These are phyloP conservation scores for Stenogyne calaminthoides DNA, from an alignment of 305 asterid species.

Conservation along the genomic window DNA sequence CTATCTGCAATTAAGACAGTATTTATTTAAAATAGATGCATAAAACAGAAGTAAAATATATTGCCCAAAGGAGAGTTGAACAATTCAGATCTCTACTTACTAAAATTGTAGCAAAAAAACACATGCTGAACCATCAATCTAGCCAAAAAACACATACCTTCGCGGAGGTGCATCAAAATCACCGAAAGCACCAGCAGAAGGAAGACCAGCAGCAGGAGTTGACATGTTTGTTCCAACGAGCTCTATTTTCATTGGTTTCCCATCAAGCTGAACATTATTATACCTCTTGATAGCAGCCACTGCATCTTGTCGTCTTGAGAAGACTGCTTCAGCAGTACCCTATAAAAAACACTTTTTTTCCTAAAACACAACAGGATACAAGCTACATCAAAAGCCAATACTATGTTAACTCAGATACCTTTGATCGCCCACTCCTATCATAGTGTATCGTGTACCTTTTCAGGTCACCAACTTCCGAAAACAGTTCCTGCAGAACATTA, in stretches of 20 bases:
- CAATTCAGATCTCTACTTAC: not conserved
- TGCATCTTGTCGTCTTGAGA: slow-evolving; percentile 87
- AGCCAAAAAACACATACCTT: slow-evolving; percentile 39
- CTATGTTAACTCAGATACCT: slow-evolving; percentile 56
- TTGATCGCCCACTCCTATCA: slow-evolving; percentile 69
- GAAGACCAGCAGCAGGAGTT: slow-evolving; percentile 33
- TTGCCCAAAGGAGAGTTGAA: not conserved
- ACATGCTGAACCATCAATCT: slow-evolving; percentile 7
- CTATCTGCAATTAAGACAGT: not conserved
- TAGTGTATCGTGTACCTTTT: slow-evolving; percentile 52
- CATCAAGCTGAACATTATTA: slow-evolving; percentile 91
- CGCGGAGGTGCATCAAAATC: slow-evolving; percentile 41
- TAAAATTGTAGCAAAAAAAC: not conserved
- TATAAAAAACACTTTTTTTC: slow-evolving; percentile 36
- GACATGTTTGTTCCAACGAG: slow-evolving; percentile 71
- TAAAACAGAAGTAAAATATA: not conserved
- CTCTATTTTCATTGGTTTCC: slow-evolving; percentile 93
- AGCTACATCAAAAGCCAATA: slow-evolving; percentile 35
- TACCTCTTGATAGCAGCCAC: slow-evolving; percentile 87
- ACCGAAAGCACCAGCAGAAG: slow-evolving; percentile 39
- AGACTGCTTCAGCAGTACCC: slow-evolving; percentile 96
- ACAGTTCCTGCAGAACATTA: slow-evolving; percentile 49
- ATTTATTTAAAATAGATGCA: not conserved
- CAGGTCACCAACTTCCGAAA: slow-evolving; percentile 62
- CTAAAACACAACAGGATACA: slow-evolving; percentile 37